Conservation (phyloP, 139 green algal species). For the Chlamydomonas asymmetrica region DNA sequence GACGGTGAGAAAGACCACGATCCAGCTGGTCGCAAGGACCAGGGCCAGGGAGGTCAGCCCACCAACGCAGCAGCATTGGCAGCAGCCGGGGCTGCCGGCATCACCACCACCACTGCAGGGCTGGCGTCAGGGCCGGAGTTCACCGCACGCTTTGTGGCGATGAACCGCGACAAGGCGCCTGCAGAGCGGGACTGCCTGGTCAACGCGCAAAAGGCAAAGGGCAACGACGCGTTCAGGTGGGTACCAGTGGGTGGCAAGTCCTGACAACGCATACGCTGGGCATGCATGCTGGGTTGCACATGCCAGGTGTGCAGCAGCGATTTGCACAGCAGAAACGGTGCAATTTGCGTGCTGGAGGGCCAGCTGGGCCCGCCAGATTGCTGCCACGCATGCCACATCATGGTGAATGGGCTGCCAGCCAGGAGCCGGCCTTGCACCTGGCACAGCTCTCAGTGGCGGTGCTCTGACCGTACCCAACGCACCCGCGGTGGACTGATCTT, state of each 20-base stretch:
- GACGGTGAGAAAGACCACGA: background rate
- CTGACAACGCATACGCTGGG: background rate
- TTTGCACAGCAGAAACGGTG: too few species aligned
- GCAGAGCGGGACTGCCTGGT: constrained; percentile 27
- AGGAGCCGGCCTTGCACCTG: too few species aligned
- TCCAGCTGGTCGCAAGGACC: background rate
- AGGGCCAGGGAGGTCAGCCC: background rate
- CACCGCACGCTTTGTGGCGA: constrained; percentile 26
- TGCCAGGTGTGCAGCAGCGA: too few species aligned
- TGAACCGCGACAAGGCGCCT: constrained; percentile 9
- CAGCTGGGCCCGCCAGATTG: too few species aligned
- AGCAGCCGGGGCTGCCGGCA: background rate
- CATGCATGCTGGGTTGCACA: background rate
- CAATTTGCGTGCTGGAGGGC: too few species aligned
- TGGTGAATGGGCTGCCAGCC: too few species aligned
- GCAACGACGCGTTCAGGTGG: constrained; percentile 44
- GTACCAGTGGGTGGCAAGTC: too few species aligned
- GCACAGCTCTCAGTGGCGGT: too few species aligned
- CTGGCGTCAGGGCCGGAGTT: constrained; percentile 24
- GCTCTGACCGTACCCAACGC: too few species aligned
- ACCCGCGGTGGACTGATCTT: too few species aligned
- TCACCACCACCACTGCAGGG: constrained; percentile 12
- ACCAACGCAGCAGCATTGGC: background rate
- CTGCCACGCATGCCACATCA: too few species aligned
- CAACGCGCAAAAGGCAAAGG: constrained; percentile 36